Percentiles rank a stretch among this genome's conserved stretches.
Evolutionary conservation across 2,329 filamentous ascomycete genomes (phyloP).

Genomic region (Colletotrichum abscissum): DNA sequence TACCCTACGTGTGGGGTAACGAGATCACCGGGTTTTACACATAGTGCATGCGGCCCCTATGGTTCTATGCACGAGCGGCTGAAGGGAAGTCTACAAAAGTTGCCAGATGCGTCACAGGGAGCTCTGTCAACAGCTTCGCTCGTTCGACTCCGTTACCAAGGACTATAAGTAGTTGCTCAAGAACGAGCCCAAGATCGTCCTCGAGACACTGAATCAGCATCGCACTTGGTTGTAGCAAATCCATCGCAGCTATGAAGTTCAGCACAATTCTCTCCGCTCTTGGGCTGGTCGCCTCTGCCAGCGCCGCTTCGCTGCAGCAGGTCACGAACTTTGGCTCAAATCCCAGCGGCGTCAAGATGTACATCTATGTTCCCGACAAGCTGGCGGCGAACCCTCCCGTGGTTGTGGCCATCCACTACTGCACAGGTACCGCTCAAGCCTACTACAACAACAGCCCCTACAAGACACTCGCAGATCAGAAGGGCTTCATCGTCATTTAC

Average conservation of each 20-base stretch:
- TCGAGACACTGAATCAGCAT: neutral
- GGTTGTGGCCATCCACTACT: slow-evolving; percentile 68
- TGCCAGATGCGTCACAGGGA: neutral
- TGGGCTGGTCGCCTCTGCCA: slow-evolving; percentile 37
- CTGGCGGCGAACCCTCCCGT: slow-evolving; percentile 55
- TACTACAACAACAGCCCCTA: slow-evolving; percentile 65
- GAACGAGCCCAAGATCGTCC: neutral
- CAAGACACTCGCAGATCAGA: slow-evolving; percentile 61
- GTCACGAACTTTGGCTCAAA: slow-evolving; percentile 44
- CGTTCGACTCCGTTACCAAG: neutral
- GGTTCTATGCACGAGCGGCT: neutral
- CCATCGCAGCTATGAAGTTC: slow-evolving; percentile 26
- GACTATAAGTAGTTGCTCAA: neutral
- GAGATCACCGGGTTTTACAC: slow-evolving; percentile 24
- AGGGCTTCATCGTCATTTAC: slow-evolving; percentile 66
- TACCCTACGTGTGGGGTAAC: slow-evolving; percentile 25
- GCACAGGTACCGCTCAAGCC: slow-evolving; percentile 62
- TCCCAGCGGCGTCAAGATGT: slow-evolving; percentile 43
- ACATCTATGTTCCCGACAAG: slow-evolving; percentile 44
- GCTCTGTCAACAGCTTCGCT: neutral
- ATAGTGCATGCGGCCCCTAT: neutral
- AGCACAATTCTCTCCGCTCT: slow-evolving; percentile 28
- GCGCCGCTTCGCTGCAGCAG: slow-evolving; percentile 41
- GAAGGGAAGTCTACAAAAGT: slow-evolving; percentile 19
- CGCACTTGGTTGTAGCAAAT: neutral